These are phyloP conservation scores for Globisporangium rhizosaccharum DNA, from an alignment of 352 stramenopile genomes.

Conservation along the genomic window DNA sequence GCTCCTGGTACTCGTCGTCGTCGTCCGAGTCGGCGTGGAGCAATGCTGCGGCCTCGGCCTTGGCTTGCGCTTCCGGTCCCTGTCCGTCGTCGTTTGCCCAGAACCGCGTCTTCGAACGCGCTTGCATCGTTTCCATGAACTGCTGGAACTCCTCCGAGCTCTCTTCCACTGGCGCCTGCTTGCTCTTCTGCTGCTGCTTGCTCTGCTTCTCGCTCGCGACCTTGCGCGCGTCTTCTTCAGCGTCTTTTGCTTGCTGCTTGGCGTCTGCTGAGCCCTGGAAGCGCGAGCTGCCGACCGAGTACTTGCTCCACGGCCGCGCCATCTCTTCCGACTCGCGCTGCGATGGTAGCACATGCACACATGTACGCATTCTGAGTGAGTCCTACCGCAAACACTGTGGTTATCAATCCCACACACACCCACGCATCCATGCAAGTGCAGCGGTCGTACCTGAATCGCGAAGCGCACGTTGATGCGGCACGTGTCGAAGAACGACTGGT, in stretches of 20 bases:
- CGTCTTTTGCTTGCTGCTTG: constrained; percentile 24
- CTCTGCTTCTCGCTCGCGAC: constrained; percentile 23
- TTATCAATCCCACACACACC: not conserved
- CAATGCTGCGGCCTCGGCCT: constrained; percentile 19
- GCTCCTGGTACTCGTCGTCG: constrained; percentile 88
- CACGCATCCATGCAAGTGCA: not conserved
- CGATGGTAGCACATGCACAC: constrained; percentile 8
- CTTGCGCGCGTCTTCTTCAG: constrained; percentile 13
- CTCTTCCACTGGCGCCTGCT: constrained; percentile 22
- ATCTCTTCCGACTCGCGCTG: constrained; percentile 48
- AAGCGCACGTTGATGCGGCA: constrained; percentile 81
- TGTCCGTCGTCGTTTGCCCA: constrained; percentile 90
- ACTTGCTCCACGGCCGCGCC: constrained; percentile 85
- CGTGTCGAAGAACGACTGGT: constrained; percentile 90
- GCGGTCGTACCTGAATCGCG: constrained; percentile 45
- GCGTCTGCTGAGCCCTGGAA: constrained; percentile 27
- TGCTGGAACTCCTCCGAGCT: constrained; percentile 71
- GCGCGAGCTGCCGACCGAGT: constrained; percentile 80
- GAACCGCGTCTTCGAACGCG: constrained; percentile 84
- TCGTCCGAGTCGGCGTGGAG: constrained; percentile 33
- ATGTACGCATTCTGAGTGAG: constrained; percentile 4
- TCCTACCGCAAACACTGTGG: not conserved
- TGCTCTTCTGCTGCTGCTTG: constrained; percentile 30
- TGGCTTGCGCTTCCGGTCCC: constrained; percentile 23
- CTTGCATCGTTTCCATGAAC: constrained; percentile 90